Evolutionary conservation across 2,329 filamentous ascomycete species (phyloP).

Genomic region (Ilyonectria destructans): DNA sequence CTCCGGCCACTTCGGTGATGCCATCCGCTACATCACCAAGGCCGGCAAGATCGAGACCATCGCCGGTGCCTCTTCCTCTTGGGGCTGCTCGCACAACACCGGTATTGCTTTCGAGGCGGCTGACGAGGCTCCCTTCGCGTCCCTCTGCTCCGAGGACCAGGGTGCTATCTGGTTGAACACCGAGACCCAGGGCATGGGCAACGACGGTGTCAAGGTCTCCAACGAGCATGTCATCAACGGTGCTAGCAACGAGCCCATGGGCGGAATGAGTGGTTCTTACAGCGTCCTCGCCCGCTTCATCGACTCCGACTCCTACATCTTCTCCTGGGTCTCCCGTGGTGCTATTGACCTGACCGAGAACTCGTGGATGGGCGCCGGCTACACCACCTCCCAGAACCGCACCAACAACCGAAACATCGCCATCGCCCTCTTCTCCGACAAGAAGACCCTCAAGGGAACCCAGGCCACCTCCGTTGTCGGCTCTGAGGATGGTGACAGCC

Average conservation of each 20-base stretch:
- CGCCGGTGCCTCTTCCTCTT: slow-evolving; percentile 67
- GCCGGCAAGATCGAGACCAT: slow-evolving; percentile 68
- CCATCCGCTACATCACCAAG: slow-evolving; percentile 63
- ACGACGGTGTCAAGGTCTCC: slow-evolving; percentile 70
- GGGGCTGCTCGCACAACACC: slow-evolving; percentile 77
- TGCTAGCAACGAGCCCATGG: slow-evolving; percentile 71
- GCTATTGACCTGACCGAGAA: slow-evolving; percentile 69
- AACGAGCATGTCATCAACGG: slow-evolving; percentile 76
- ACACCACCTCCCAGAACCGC: slow-evolving; percentile 67
- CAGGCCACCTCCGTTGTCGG: slow-evolving; percentile 71
- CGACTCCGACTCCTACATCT: slow-evolving; percentile 69
- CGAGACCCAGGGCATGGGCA: slow-evolving; percentile 69
- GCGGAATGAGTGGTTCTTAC: slow-evolving; percentile 76
- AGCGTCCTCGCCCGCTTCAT: slow-evolving; percentile 70
- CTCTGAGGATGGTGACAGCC: slow-evolving; percentile 67
- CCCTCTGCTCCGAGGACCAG: slow-evolving; percentile 74
- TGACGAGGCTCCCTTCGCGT: slow-evolving; percentile 71
- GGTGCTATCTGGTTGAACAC: slow-evolving; percentile 78
- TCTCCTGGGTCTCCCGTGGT: slow-evolving; percentile 75
- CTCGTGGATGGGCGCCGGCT: slow-evolving; percentile 72
- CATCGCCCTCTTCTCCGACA: slow-evolving; percentile 70
- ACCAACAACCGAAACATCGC: slow-evolving; percentile 74
- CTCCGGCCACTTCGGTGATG: slow-evolving; percentile 72
- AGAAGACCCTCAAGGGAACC: slow-evolving; percentile 69
- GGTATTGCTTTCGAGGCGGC: slow-evolving; percentile 76